Evolutionary conservation across 345 rosid species (phyloP), one percentile per base, ranked within the genome.

Genomic region (Salix arbutifolia): DNA sequence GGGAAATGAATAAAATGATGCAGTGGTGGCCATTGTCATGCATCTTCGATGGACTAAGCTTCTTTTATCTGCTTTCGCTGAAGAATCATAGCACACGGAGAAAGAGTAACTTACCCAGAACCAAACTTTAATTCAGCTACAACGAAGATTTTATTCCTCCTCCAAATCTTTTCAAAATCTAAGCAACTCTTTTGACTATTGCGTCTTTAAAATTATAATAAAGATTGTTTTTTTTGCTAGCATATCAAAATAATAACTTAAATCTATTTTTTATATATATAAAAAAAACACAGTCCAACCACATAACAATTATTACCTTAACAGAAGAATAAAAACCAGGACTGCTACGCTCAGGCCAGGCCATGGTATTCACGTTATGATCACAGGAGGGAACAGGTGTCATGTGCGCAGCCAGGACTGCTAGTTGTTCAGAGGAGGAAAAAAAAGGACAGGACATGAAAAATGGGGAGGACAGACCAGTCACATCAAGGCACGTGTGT

Each of bases 131-230:
- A 72, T 30, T 40, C 46, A 38, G 69, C 65, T 28, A 77, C 2
- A 56, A 0, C 44, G 3, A 23, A 67, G 81, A 81, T 87, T 79
- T 84, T 66, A 75, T 86, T 84, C 86, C 64, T 13, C 13, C 77
- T 12, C 79, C 52, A 75, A 76, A 78, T 78, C 75, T 74, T 74
- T 80, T 76, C 61, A 72, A 81, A 33, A 44, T 70, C 48, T 77
- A 80, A 84, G 83, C 86, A 68, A 76, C 76, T 30, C 76, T 66
- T 80, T 86, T 86, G 86, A 86, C 84, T 33, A 33, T 33, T 4
- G 37, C 37, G 37, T 33, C 37, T 33, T 33, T 33, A 0, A 33
- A 33, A 33, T 33, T 33, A 33, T 33, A 33, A 33, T 5, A 31
- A 31, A 31, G 5, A 31, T 33, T 33, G 0, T 5, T 31, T 31